Evolutionary conservation across 2,329 filamentous ascomycete genomes (phyloP), one percentile per base, ranked within the genome.

Genomic region (Colletotrichum sidae): DNA sequence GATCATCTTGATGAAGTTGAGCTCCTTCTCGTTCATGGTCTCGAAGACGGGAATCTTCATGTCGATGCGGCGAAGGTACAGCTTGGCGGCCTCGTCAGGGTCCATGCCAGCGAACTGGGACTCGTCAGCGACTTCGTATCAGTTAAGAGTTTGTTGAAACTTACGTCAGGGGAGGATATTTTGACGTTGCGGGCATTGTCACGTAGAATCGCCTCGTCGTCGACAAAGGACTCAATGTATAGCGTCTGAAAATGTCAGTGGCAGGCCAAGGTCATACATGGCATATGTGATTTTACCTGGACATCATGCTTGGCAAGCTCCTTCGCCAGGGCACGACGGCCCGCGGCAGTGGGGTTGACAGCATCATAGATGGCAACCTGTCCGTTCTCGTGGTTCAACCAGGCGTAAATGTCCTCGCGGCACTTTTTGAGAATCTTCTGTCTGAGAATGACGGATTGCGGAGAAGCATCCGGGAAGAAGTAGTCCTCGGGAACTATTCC

Each of bases 1-100:
- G 76, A 98, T 97, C 95, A 99, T 97, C 82, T 97, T 97, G 81
- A 99, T 95, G 80, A 95, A 99, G 76, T 98, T 97, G 68, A 99
- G 85, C 70, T 98, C 94, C 37, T 86, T 85, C 77, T 99, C 96
- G 72, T 94, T 87, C 94, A 99, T 98, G 1, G 93, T 97, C 80
- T 99, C 94, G 72, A 97, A 99, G 65, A 95, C 90, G 17, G 96
- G 96, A 65, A 99, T 99, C 71, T 96, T 93, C 71, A 92, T 90
- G 68, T 93, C 90, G 74, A 99, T 98, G 55, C 96, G 90, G 68
- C 90, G 88, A 44, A 99, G 86, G 74, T 99, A 99, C 72, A 97
- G 89, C 73, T 92, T 90, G 37, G 97, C 94, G 3, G 96, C 96
- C 74, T 97, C 94, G 69, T 97, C 91, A 11, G 94, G 91, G 45